These are phyloP conservation scores for Calonectria leucothoes DNA, from an alignment of 2,329 filamentous ascomycete genomes.

Conservation along the genomic window DNA sequence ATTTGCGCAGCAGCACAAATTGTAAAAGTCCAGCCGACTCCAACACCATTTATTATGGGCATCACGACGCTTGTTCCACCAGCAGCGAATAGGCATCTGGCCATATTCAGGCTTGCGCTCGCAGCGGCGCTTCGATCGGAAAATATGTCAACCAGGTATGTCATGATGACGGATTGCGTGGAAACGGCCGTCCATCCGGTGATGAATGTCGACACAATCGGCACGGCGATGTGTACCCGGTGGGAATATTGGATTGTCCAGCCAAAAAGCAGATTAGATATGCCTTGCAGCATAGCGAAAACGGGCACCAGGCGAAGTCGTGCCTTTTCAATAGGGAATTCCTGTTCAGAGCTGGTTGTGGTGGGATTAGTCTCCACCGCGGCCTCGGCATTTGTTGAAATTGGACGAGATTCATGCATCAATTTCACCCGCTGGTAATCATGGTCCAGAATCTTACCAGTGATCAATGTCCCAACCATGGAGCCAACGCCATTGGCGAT, in stretches of 20 bases:
- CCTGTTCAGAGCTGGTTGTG: constrained; percentile 26
- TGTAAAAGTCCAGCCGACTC: constrained; percentile 59
- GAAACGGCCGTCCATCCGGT: constrained; percentile 64
- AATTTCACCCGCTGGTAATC: constrained; percentile 60
- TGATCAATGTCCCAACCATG: constrained; percentile 63
- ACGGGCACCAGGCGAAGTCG: constrained; percentile 61
- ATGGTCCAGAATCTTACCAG: constrained; percentile 62
- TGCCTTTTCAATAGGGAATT: constrained; percentile 62
- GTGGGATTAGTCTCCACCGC: no score
- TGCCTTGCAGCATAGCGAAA: constrained; percentile 56
- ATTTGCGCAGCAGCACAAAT: constrained; percentile 56
- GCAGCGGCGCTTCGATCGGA: constrained; percentile 61
- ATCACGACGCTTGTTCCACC: constrained; percentile 62
- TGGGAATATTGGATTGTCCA: constrained; percentile 61
- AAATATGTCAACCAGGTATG: constrained; percentile 66
- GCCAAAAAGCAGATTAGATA: constrained; percentile 61
- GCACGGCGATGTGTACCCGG: constrained; percentile 58
- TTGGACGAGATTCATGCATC: background rate
- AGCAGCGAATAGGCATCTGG: constrained; percentile 63
- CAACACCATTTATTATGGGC: constrained; percentile 60
- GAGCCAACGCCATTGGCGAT: constrained; percentile 67
- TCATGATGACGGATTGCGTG: constrained; percentile 60
- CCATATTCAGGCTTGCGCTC: constrained; percentile 64
- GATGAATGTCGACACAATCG: constrained; percentile 62
- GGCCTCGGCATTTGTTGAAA: rapidly evolving